Base-by-base conservation (phyloP, 352 stramenopile species). In the Phytophthora sansomeana region DNA sequence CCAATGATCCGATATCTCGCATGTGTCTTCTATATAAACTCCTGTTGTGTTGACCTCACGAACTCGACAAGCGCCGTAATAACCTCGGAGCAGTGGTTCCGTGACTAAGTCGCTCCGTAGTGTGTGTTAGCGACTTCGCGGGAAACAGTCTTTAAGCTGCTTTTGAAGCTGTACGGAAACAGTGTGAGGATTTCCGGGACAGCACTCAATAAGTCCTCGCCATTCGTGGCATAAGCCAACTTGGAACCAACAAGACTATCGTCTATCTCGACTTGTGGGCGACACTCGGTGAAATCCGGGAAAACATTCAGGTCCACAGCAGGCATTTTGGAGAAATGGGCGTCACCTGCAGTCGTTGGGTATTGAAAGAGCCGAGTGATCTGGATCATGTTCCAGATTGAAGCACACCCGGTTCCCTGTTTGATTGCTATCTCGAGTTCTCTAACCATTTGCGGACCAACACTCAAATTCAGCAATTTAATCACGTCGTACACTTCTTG, bases 141-240 rank as follows among this genome's bases (percentile, higher is more conserved):
- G 21, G 54, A 43, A 6, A 67, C 54, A 5, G 48, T 6, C 4
- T 19, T n/a, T 7, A 74, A 24, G 8, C 54, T 63, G n/a, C 54
- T 71, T 4, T 49, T 56, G 26, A 74, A 74, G 21, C 59, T 70
- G 55, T 57, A 67, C 16, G 67, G 61, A 21, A 67, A 75, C 16
- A 75, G 46, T 5, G 51, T 64, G 19, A 75, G 38, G 6, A 49
- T 58, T 24, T 72, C 63, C 1, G 63, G 63, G 6, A 67, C 58
- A 44, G 49, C 50, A 44, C 28, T 52, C 41, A 72, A 35, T 5
- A 62, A 44, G 28, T 70, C 49, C 10, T 49, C 35, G 5, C 66
- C 59, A 8, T 62, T 43, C 0, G 59, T 74, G 11, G 17, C 47
- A n/a, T 60, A 24, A 17, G 59, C 66, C 7, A 74, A 30, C 59